Conservation (phyloP, 208 protist species). For the Trypanosoma theileri region DNA sequence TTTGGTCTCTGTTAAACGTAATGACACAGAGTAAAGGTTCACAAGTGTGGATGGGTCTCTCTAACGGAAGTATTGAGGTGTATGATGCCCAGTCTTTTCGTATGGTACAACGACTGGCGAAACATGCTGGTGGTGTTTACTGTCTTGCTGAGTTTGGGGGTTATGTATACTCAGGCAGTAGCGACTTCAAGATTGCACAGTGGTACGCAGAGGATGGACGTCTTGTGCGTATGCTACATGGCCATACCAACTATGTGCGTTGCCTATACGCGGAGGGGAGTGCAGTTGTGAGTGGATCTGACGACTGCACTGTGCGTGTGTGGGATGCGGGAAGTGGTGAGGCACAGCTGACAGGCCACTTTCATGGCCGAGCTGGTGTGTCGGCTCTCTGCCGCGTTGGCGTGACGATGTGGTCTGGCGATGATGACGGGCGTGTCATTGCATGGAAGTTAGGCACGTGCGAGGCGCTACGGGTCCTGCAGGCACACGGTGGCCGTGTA, state of each 20-base stretch:
- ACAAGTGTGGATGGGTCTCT: slow-evolving; percentile 80
- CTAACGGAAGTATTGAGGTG: slow-evolving; percentile 73
- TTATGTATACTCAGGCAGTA: slow-evolving; percentile 72
- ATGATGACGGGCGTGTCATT: slow-evolving; percentile 61
- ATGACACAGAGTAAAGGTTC: slow-evolving; percentile 25
- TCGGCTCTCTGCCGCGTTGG: slow-evolving; percentile 71
- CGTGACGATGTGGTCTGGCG: slow-evolving; percentile 81
- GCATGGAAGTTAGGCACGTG: slow-evolving; percentile 70
- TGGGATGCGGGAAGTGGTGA: slow-evolving; percentile 77
- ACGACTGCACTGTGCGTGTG: slow-evolving; percentile 81
- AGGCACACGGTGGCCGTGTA: slow-evolving; percentile 51
- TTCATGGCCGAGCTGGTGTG: slow-evolving; percentile 69
- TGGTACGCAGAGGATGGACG: slow-evolving; percentile 47
- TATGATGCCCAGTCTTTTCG: slow-evolving; percentile 45
- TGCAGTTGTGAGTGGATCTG: slow-evolving; percentile 69
- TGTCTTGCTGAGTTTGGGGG: slow-evolving; percentile 79
- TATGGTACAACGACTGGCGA: slow-evolving; percentile 37
- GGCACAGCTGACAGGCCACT: slow-evolving; percentile 69
- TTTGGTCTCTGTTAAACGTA: slow-evolving; percentile 20
- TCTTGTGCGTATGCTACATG: slow-evolving; percentile 59
- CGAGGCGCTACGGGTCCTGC: slow-evolving; percentile 53
- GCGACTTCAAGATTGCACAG: slow-evolving; percentile 76
- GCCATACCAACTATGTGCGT: slow-evolving; percentile 63
- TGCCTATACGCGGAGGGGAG: slow-evolving; percentile 85
- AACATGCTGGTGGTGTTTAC: slow-evolving; percentile 65